phyloP scores from a whole-genome alignment of 2,329 filamentous ascomycete species.

The Stagonosporopsis cucurbitacearum region DNA sequence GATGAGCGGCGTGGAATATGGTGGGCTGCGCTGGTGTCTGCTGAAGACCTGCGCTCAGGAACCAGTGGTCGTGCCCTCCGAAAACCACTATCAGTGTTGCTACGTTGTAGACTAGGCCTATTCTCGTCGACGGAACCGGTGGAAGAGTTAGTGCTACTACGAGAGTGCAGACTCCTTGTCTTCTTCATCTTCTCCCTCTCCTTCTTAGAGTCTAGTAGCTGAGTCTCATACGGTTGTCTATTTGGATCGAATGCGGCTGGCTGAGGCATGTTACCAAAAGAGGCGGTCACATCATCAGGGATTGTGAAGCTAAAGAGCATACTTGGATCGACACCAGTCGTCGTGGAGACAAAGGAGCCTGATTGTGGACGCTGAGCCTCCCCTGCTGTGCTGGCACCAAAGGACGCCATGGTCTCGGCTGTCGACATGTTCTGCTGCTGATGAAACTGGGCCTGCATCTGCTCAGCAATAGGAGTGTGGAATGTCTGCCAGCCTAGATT shows the following conservation, averaged over 20 bases:
- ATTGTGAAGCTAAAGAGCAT: slow-evolving; percentile 54
- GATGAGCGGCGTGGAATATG: slow-evolving; percentile 54
- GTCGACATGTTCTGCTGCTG: slow-evolving; percentile 38
- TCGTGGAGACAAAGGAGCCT: slow-evolving; percentile 45
- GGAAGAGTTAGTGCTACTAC: slow-evolving; percentile 50
- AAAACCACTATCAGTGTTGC: slow-evolving; percentile 55
- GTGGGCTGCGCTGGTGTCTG: slow-evolving; percentile 25
- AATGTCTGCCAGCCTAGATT: slow-evolving; percentile 44
- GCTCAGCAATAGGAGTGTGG: slow-evolving; percentile 33
- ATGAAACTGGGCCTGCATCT: slow-evolving; percentile 47
- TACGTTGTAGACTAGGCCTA: slow-evolving; percentile 51
- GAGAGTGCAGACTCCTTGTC: slow-evolving; percentile 46
- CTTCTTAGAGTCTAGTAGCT: slow-evolving; percentile 41
- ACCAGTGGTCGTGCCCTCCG: slow-evolving; percentile 37
- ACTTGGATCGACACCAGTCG: slow-evolving; percentile 56
- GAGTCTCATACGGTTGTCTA: slow-evolving; percentile 51
- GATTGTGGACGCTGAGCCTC: slow-evolving; percentile 30
- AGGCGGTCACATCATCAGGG: slow-evolving; percentile 34
- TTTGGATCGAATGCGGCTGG: slow-evolving; percentile 23
- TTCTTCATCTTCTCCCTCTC: slow-evolving; percentile 44
- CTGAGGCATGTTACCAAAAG: slow-evolving; percentile 38
- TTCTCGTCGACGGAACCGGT: slow-evolving; percentile 42
- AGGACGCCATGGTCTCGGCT: slow-evolving; percentile 32
- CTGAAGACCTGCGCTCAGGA: slow-evolving; percentile 39
- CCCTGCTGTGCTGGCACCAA: slow-evolving; percentile 28